Conservation (phyloP, 2,329 filamentous ascomycete species). For the Sclerotinia subarctica region DNA sequence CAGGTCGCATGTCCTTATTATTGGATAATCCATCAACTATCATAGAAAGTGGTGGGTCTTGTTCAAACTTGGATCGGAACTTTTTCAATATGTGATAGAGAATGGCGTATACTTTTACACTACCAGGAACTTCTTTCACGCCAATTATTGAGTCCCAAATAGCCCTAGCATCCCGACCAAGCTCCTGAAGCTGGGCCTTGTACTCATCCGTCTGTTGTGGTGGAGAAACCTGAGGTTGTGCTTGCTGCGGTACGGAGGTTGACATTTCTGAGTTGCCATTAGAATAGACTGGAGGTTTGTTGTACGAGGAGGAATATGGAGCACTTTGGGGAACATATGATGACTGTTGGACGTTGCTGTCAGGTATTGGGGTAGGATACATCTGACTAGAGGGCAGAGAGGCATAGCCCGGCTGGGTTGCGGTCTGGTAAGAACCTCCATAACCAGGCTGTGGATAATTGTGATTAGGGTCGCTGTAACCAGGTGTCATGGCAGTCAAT, state of each 20-base stretch:
- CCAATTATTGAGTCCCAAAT: conserved; percentile 60
- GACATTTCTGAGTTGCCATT: neutral
- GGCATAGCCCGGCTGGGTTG: conserved; percentile 27
- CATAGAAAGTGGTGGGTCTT: conserved; percentile 54
- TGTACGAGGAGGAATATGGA: conserved; percentile 30
- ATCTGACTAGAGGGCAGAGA: conserved; percentile 24
- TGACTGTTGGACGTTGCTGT: conserved; percentile 26
- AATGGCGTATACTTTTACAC: conserved; percentile 60
- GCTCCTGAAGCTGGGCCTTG: conserved; percentile 48
- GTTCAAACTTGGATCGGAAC: conserved; percentile 56
- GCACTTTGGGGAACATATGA: conserved; percentile 26
- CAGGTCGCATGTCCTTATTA: conserved; percentile 54
- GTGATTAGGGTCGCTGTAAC: conserved; percentile 30
- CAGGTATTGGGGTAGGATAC: conserved; percentile 28
- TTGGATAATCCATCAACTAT: conserved; percentile 58
- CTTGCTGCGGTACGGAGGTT: conserved; percentile 7
- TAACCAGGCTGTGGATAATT: conserved; percentile 35
- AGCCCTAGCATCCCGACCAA: conserved; percentile 55
- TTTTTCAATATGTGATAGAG: conserved; percentile 59
- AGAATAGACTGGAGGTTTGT: conserved; percentile 31
- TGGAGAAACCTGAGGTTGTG: conserved; percentile 23
- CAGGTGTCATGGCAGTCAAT: conserved; percentile 23
- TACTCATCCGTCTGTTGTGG: conserved; percentile 45
- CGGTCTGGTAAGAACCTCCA: conserved; percentile 28
- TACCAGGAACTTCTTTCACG: conserved; percentile 59